These are phyloP conservation scores for Mucor velutinosus DNA, from an alignment of 371 early-diverging fungal genomes.

Conservation along the genomic window DNA sequence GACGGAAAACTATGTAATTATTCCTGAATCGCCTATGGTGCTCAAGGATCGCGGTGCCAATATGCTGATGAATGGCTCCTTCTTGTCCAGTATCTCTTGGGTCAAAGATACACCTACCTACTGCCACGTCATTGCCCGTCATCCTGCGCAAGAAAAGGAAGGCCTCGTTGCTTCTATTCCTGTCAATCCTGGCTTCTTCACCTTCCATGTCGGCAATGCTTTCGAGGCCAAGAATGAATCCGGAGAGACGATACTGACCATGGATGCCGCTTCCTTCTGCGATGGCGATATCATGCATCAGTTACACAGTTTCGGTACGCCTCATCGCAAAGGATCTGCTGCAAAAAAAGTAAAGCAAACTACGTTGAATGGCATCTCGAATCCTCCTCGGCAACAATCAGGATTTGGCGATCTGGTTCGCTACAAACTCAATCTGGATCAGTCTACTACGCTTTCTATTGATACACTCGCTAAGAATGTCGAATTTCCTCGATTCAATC, in stretches of 20 bases:
- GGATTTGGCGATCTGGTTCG: conserved; percentile 36
- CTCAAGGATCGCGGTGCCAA: conserved; percentile 44
- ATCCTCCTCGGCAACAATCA: conserved; percentile 23
- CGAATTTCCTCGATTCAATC: conserved; percentile 51
- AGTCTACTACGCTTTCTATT: conserved; percentile 18
- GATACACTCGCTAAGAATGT: conserved; percentile 38
- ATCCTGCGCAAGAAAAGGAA: neutral
- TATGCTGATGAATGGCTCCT: conserved; percentile 44
- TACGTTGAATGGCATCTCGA: conserved; percentile 18
- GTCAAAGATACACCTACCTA: conserved; percentile 36
- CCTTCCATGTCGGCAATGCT: conserved; percentile 60
- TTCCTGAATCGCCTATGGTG: conserved; percentile 53
- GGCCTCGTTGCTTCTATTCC: conserved; percentile 54
- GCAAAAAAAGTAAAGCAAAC: neutral
- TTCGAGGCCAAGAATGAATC: conserved; percentile 41
- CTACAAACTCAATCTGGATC: conserved; percentile 22
- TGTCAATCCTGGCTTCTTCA: conserved; percentile 41
- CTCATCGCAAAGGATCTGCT: conserved; percentile 19
- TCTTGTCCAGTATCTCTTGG: conserved; percentile 44
- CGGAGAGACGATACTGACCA: conserved; percentile 26
- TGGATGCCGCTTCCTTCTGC: conserved; percentile 35
- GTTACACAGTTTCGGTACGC: conserved; percentile 31
- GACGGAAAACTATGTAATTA: conserved; percentile 58
- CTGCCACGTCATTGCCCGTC: conserved; percentile 53
- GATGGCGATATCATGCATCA: conserved; percentile 40